Conservation (phyloP, 495 filamentous ascomycete genomes). For the Aspergillus campestris region DNA sequence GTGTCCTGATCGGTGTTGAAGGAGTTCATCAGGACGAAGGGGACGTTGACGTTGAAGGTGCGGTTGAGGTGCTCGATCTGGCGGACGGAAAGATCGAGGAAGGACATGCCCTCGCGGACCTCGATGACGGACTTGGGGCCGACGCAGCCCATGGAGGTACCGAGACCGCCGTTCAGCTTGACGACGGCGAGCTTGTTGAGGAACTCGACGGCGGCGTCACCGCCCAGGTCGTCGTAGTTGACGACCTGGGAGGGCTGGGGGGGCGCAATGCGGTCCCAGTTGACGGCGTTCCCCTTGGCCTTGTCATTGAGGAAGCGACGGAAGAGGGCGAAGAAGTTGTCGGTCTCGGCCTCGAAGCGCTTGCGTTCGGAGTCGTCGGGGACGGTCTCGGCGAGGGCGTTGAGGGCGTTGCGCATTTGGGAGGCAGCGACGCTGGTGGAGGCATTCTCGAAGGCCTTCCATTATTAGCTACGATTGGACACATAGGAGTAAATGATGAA, state of each 20-base stretch:
- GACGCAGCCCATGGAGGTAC: conserved; percentile 99
- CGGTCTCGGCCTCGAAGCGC: conserved; percentile 96
- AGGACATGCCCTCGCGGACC: conserved; percentile 99
- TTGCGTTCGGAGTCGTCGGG: conserved; percentile 76
- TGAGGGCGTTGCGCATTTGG: conserved; percentile 98
- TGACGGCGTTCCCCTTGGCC: conserved; percentile 90
- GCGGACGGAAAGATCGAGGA: conserved; percentile 96
- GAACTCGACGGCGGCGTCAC: conserved; percentile 81
- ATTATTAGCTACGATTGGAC: too few species aligned
- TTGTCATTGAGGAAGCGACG: conserved; percentile 96
- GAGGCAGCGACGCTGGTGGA: conserved; percentile 95
- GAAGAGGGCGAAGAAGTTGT: conserved; percentile 99
- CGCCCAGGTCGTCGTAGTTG: conserved; percentile 79
- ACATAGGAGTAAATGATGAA: too few species aligned
- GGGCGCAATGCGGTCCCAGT: conserved; percentile 93
- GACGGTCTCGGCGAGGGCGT: conserved; percentile 83
- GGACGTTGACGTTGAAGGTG: conserved; percentile 93
- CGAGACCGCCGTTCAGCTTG: conserved; percentile 98
- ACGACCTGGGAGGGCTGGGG: conserved; percentile 88
- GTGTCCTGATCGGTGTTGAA: conserved; percentile 99
- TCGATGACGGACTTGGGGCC: conserved; percentile 99
- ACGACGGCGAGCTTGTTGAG: conserved; percentile 96
- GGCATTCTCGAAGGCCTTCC: conserved; percentile 95
- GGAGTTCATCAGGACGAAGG: conserved; percentile 99
- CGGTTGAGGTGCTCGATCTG: conserved; percentile 99